Evolutionary conservation across 371 early-diverging fungal species (phyloP), one percentile per base, ranked within the genome.

Genomic region (Lichtheimia ornata): DNA sequence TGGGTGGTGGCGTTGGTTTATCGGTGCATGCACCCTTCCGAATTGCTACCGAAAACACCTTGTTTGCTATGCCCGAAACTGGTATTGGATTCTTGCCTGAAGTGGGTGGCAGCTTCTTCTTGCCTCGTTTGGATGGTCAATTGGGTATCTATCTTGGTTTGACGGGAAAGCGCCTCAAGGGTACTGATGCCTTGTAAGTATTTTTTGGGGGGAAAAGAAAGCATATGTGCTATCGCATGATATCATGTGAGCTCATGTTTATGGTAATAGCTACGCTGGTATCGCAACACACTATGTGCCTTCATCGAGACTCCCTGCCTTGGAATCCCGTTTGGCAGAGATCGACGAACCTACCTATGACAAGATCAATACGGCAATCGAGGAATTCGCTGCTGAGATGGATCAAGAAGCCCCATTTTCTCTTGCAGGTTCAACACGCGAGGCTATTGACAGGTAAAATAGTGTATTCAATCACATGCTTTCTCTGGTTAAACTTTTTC

Each of bases 1-100:
- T 97, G 95, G 98, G 98, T 41, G 98, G 97, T 45, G 98, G 99
- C 55, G 95, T 95, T 41, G 98, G 98, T 43, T 73, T 98, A 12
- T 94, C 95, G 18, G 93, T 95, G n/a, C 97, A 97, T 73, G 97
- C 95, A 6, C 94, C 97, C 25, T 96, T 98, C 88, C 84, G 97
- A 45, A 90, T 98, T 51, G 97, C 95, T 4, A 97, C 97, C 12
- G 98, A 99, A 72, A 88, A 91, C 42, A 93, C 97, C 0, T 62
- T 93, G 59, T 93, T 96, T 68, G 93, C 96, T 50, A 97, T 98
- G 97, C 96, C 96, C 14, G 97, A 97, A 74, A 94, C 96, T 5
- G 87, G 83, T 59, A 98, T 98, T 64, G 98, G 99, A 7, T 84
- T 97, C 57, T 91, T 96, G 65, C 97, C 98, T 12, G 99, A 98